Evolutionary conservation across 371 early-diverging fungal genomes (phyloP), one percentile per base, ranked within the genome.

Genomic region (Haplosporangium sp.): DNA sequence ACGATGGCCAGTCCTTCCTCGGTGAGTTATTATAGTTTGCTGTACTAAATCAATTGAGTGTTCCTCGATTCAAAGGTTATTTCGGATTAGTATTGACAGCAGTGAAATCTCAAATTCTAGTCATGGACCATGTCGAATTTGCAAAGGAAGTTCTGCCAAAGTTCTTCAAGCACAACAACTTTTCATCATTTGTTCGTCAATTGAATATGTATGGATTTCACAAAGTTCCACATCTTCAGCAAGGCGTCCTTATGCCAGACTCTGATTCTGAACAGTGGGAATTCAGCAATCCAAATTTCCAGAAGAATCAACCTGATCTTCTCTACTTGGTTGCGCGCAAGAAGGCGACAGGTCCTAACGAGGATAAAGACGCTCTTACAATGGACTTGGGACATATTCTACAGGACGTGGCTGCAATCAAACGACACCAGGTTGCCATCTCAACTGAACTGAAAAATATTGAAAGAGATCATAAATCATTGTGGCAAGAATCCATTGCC

Each of bases 161-260:
- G 13, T 93, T 91, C 75, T 98, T 97, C 79, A 97, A 97, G 83
- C 97, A 97, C 85, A 92, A 90, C 83, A 97, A 98, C 78, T 94
- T 96, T 72, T 93, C 94, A 27, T 93, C 93, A 10, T 98, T 98
- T 92, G 97, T 98, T 9, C 89, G 98, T 11, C 98, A 98, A 83
- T 88, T 98, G 11, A 98, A 98, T 74, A 96, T 96, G 94, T 95
- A 95, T 71, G 96, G 94, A 15, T 93, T 92, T 65, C 90, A 92
- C 71, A 96, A 96, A 66, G 89, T 94, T 9, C 93, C 94, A 1
- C 94, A 94, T 79, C 84, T 95, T 44, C 91, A 93, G 69, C 92
- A 92, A 63, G 95, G 95, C 10, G 92, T 92, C 2, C 84, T 94
- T 11, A 87, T 88, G 60, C 86, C 88, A 1, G 88, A 89, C 42